These are phyloP conservation scores for Claviceps maximensis DNA, from an alignment of 2,329 filamentous ascomycete genomes.

Conservation along the genomic window DNA sequence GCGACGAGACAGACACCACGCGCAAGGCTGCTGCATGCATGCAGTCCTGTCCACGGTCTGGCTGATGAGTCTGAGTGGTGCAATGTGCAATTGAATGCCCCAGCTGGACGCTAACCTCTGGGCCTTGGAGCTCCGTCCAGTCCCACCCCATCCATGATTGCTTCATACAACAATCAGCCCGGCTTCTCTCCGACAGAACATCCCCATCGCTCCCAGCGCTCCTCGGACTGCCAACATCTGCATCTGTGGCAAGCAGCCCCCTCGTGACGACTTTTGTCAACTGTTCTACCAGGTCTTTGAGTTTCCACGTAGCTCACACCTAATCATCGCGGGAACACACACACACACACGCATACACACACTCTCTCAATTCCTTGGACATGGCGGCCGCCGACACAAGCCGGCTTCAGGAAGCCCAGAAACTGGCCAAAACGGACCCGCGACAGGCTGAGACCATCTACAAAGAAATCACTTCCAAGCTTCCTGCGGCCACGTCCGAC, in stretches of 20 bases:
- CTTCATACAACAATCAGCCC: not conserved
- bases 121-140: not conserved
- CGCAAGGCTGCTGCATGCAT: no score
- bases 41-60: no score
- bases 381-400: conserved; percentile 48
- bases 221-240: not conserved
- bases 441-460: conserved; percentile 76
- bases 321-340: not conserved
- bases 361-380: conserved; percentile 6
- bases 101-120: no score
- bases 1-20: no score
- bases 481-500: conserved; percentile 71
- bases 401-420: conserved; percentile 78
- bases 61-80: no score
- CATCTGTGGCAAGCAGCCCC: not conserved
- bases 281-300: not conserved
- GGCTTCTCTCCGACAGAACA: not conserved
- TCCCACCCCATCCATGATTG: not conserved
- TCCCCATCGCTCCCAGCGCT: no score
- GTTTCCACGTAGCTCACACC: not conserved
- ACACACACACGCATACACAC: not conserved
- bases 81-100: no score
- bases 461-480: conserved; percentile 77
- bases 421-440: conserved; percentile 67
- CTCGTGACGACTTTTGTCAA: not conserved